Conservation (phyloP, 345 rosid species). For the Eutrema heterophyllum region DNA sequence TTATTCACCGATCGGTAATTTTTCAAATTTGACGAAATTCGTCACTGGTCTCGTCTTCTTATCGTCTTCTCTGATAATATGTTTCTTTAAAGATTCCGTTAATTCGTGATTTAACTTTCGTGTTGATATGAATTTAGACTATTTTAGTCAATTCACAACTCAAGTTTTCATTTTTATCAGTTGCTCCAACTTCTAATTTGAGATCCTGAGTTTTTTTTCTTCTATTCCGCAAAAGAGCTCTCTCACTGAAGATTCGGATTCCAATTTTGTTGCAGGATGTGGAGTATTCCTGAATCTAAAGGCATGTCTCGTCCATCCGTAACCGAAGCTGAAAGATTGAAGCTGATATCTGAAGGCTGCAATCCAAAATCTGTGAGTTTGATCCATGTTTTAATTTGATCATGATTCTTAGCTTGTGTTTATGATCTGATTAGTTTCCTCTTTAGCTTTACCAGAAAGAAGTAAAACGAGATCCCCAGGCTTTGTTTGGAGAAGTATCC, state of each 20-base stretch:
- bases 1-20: constrained; percentile 58
- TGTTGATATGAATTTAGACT: not conserved
- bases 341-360: constrained; percentile 79
- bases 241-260: not conserved
- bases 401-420: not conserved
- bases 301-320: constrained; percentile 53
- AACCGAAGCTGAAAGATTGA: constrained; percentile 67
- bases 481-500: constrained; percentile 53
- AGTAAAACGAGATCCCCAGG: constrained; percentile 57
- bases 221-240: not conserved
- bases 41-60: not conserved
- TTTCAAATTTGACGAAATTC: not conserved
- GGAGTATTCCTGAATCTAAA: constrained; percentile 65
- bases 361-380: constrained; percentile 58
- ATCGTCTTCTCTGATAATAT: not conserved
- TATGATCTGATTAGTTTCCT: constrained; percentile 32
- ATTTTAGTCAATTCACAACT: not conserved
- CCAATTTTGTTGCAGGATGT: constrained; percentile 47
- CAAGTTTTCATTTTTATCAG: not conserved
- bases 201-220: not conserved
- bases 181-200: not conserved
- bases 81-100: not conserved
- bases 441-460: constrained; percentile 68
- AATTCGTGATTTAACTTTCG: not conserved
- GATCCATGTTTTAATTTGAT: not conserved